These are phyloP conservation scores for Pseudogymnoascus sp. DNA, from an alignment of 2,329 filamentous ascomycete species.

Conservation along the genomic window DNA sequence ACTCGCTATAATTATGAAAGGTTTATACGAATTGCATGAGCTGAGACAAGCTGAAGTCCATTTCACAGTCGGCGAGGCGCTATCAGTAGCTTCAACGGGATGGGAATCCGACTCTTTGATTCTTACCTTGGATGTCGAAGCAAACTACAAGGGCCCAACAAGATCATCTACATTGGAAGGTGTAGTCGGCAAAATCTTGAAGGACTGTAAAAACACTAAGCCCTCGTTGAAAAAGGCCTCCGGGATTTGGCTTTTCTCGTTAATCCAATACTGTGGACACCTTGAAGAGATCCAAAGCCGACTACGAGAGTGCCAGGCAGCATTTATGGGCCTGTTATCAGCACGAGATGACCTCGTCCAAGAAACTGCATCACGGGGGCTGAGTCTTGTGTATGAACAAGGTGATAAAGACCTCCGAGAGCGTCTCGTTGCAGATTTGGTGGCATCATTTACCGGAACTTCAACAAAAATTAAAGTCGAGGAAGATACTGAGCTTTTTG, in stretches of 20 bases:
- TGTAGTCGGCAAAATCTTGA: slow-evolving; percentile 60
- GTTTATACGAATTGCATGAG: slow-evolving; percentile 70
- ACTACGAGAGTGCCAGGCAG: slow-evolving; percentile 70
- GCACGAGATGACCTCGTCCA: slow-evolving; percentile 92
- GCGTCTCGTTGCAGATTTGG: slow-evolving; percentile 76
- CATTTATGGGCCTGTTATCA: slow-evolving; percentile 79
- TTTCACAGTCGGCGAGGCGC: slow-evolving; percentile 81
- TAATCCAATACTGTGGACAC: slow-evolving; percentile 84
- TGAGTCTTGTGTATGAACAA: slow-evolving; percentile 89
- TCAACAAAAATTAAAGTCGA: slow-evolving; percentile 63
- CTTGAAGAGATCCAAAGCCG: slow-evolving; percentile 63
- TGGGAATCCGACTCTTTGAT: slow-evolving; percentile 78
- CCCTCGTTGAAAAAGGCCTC: slow-evolving; percentile 85
- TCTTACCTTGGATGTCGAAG: slow-evolving; percentile 66
- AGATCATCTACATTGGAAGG: slow-evolving; percentile 30
- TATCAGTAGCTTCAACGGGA: slow-evolving; percentile 66
- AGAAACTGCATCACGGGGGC: slow-evolving; percentile 83
- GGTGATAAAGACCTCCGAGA: slow-evolving; percentile 74
- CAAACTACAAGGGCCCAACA: slow-evolving; percentile 34
- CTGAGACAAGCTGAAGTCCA: slow-evolving; percentile 80
- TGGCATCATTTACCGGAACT: slow-evolving; percentile 77
- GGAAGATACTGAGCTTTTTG: slow-evolving; percentile 86
- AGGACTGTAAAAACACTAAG: slow-evolving; percentile 74
- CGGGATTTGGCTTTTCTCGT: slow-evolving; percentile 86
- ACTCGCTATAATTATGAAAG: slow-evolving; percentile 51